Evolutionary conservation across 371 early-diverging fungal genomes (phyloP), one percentile per base, ranked within the genome.

Genomic region (Mortierella sp.): DNA sequence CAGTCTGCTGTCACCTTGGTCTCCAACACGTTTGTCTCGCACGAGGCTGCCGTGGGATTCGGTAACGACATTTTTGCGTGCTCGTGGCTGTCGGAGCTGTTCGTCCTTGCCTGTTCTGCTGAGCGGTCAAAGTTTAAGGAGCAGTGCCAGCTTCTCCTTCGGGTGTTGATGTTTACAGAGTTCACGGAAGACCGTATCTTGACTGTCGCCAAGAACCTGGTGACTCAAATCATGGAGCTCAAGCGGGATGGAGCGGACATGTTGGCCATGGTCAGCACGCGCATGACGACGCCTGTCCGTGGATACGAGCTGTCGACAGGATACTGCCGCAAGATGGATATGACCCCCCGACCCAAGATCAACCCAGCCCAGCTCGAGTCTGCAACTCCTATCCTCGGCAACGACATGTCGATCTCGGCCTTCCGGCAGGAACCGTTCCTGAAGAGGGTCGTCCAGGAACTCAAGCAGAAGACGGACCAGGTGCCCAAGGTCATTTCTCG

Each of bases 371-470:
- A 78, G 31, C 26, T 83, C 37, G 84, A 76, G 64, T 78, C 85
- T 0, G 26, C 79, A 2, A 74, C 74, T 24, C 71, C 75, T 73
- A 87, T 76, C 70, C 84, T 76, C 29, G 80, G 86, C 47, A 85
- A 85, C 43, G 88, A 89, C 50, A 75, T 80, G 76, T 78, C 87
- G 10, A 83, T 89, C 50, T 86, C 85, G 29, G 71, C 90, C 14
- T 92, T 94, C 81, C 86, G 79, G 19, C 95, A 94, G 70, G 91
- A 92, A 63, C 70, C 73, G 10, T 92, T 94, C 79, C 74, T 94
- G 70, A 88, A 85, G 71, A 67, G 74, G 24, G 34, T 93, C 16
- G 40, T 91, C 26, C 70, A 76, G 34, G 76, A 77, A 39, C 58
- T 85, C 45, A 83, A 82, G n/a, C 84, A 72, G 52, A 77, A 81